These are phyloP conservation scores for Chaetomiaceae sp. DNA, from an alignment of 2,329 filamentous ascomycete species.

Conservation along the genomic window DNA sequence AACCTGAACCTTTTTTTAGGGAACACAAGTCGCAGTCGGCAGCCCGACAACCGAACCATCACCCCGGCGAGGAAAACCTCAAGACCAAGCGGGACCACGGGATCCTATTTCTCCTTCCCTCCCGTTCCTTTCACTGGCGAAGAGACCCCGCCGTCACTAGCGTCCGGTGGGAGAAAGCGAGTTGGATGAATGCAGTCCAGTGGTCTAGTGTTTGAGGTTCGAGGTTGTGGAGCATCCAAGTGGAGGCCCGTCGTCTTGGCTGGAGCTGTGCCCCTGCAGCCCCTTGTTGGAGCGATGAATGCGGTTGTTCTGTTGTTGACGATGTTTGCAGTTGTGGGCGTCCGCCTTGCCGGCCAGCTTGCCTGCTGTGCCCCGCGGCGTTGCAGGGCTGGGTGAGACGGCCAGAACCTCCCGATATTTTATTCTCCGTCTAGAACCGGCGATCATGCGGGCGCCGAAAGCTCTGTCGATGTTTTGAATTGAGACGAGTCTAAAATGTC, in stretches of 20 bases:
- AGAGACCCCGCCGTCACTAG: no score
- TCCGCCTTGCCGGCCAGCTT: constrained; percentile 8
- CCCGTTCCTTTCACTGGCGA: constrained; percentile 26
- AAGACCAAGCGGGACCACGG: constrained; percentile 8
- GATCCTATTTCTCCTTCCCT: background rate
- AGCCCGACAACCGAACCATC: background rate
- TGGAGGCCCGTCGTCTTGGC: constrained; percentile 18
- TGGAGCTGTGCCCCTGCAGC: constrained; percentile 6
- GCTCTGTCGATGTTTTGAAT: constrained; percentile 25
- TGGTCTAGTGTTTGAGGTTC: constrained; percentile 29
- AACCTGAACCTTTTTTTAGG: constrained; percentile 22
- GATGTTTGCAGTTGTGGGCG: background rate
- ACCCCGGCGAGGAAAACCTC: constrained; percentile 7
- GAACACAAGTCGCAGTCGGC: constrained; percentile 13
- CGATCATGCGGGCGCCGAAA: constrained; percentile 12
- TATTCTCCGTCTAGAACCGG: constrained; percentile 7
- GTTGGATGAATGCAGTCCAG: constrained; percentile 16
- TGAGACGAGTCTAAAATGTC: constrained; percentile 12
- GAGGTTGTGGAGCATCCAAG: constrained; percentile 24
- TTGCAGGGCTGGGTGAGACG: background rate
- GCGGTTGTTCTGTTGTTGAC: background rate
- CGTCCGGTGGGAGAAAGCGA: constrained; percentile 14
- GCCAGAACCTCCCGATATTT: constrained; percentile 10
- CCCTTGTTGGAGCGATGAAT: constrained; percentile 6
- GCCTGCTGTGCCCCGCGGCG: constrained; percentile 10